Evolutionary conservation across 129 eudicot genomes (phyloP).

Genomic region (Lonicera japonica): DNA sequence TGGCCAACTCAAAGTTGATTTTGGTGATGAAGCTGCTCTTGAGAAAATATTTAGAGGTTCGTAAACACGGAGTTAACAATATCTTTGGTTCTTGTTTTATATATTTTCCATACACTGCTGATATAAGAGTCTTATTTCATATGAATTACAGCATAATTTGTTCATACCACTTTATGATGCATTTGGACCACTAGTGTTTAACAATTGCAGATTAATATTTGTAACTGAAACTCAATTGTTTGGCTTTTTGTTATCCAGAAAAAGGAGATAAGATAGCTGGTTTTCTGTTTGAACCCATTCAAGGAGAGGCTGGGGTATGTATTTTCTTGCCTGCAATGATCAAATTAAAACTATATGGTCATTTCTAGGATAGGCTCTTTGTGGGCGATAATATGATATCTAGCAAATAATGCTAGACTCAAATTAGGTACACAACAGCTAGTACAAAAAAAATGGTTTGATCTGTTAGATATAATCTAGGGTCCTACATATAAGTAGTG

Average conservation of each 20-base stretch:
- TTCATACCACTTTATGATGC: slow-evolving; percentile 1
- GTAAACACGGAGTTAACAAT: neutral
- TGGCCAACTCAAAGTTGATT: slow-evolving; percentile 91
- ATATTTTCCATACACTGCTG: neutral
- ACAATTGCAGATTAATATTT: neutral
- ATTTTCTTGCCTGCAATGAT: slow-evolving; percentile 3
- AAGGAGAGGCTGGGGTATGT: slow-evolving; percentile 99
- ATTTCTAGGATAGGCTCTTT: too few species aligned
- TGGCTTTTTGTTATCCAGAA: slow-evolving; percentile 41
- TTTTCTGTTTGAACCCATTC: slow-evolving; percentile 92
- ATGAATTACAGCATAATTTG: neutral
- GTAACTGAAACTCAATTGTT: neutral
- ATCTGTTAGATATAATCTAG: too few species aligned
- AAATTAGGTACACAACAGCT: too few species aligned
- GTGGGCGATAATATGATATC: too few species aligned
- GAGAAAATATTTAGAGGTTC: slow-evolving; percentile 82
- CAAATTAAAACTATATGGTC: neutral
- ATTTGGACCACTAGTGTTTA: neutral
- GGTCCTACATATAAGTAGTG: too few species aligned
- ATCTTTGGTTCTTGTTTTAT: neutral
- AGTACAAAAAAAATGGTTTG: too few species aligned
- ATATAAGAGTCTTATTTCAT: neutral
- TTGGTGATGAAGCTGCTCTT: slow-evolving; percentile 74
- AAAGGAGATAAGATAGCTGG: slow-evolving; percentile 93
- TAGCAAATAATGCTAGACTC: too few species aligned